These are phyloP conservation scores for Barnettozyma sp. DNA, from an alignment of 805 yeast species.

Conservation along the genomic window DNA sequence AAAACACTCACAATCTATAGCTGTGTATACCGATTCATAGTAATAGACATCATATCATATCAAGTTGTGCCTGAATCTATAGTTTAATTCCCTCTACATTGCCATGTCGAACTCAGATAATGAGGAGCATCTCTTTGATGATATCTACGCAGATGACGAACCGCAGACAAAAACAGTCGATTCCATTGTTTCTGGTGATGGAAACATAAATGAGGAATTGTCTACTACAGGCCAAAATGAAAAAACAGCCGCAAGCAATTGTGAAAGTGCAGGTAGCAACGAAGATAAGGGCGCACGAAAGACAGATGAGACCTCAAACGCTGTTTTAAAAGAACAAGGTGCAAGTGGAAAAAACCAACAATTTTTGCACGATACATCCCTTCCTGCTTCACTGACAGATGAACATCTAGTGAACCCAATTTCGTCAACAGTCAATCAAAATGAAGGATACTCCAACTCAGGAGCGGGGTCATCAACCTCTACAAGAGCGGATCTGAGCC, in stretches of 20 bases:
- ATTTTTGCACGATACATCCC: too few species aligned
- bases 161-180: not conserved
- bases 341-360: not conserved
- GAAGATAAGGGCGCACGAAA: too few species aligned
- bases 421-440: slow-evolving; percentile 4
- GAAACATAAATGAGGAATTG: slow-evolving; percentile 14
- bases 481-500: slow-evolving; percentile 43
- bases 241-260: too few species aligned
- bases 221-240: slow-evolving; percentile 13
- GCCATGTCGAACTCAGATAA: slow-evolving; percentile 69
- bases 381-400: slow-evolving; percentile 4
- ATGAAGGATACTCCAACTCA: not conserved
- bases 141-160: slow-evolving; percentile 51
- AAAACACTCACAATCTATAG: too few species aligned
- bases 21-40: slow-evolving; percentile 6
- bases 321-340: not conserved
- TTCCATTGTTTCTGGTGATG: slow-evolving; percentile 20
- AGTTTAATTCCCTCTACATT: too few species aligned
- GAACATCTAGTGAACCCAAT: not conserved
- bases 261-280: too few species aligned
- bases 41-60: slow-evolving; percentile 5
- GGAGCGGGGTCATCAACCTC: slow-evolving; percentile 4
- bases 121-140: slow-evolving; percentile 92
- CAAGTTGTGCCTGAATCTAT: too few species aligned
- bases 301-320: slow-evolving; percentile 6